phyloP scores from a whole-genome alignment of 2,329 filamentous ascomycete genomes.

The Aspergillus fijiensis region DNA sequence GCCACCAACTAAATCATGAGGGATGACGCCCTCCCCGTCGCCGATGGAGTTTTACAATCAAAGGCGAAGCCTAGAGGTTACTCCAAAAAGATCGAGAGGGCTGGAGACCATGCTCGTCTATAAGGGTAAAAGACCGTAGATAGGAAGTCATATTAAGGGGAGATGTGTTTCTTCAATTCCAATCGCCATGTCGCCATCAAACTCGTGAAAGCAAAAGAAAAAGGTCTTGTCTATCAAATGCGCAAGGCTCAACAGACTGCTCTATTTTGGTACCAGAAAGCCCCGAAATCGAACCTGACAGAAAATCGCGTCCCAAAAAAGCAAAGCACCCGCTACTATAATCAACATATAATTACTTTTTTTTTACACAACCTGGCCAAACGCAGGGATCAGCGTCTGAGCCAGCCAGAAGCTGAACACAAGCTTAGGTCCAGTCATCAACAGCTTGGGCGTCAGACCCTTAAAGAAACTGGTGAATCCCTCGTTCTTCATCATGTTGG shows the following conservation, averaged over 20 bases:
- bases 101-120: not conserved
- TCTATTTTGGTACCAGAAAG: slow-evolving; percentile 20
- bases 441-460: slow-evolving; percentile 90
- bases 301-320: not conserved
- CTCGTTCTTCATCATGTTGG: slow-evolving; percentile 91
- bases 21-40: too few relatives aligned
- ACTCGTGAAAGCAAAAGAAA: slow-evolving; percentile 14
- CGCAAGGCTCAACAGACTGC: slow-evolving; percentile 20
- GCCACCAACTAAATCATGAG: too few relatives aligned
- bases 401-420: slow-evolving; percentile 99
- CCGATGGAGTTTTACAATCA: too few relatives aligned
- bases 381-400: slow-evolving; percentile 94
- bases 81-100: too few relatives aligned
- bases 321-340: slow-evolving; percentile 17
- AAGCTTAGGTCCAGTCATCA: slow-evolving; percentile 98
- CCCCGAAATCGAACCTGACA: slow-evolving; percentile 12
- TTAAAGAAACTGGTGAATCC: slow-evolving; percentile 91
- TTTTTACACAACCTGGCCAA: slow-evolving; percentile 65
- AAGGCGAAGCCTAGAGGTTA: too few relatives aligned
- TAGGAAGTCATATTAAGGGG: slow-evolving; percentile 19
- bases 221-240: slow-evolving; percentile 19
- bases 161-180: slow-evolving; percentile 17
- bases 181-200: slow-evolving; percentile 11
- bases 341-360: slow-evolving; percentile 15
- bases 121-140: not conserved